Evolutionary conservation across 495 filamentous ascomycete genomes (phyloP).

Genomic region (Aspergillus ellipticus): DNA sequence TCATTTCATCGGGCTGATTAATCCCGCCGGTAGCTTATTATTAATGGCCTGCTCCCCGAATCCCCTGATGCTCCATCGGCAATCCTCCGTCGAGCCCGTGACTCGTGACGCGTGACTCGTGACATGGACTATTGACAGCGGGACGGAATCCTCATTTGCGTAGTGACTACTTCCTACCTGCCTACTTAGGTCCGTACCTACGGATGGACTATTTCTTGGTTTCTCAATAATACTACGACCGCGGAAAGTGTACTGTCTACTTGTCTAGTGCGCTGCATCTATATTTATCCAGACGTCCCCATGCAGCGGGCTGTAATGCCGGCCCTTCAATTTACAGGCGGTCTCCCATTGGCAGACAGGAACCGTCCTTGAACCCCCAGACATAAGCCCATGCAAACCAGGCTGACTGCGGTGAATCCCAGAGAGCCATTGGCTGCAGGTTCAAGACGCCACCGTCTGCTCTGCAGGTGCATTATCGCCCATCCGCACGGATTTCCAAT

Average conservation of each 20-base stretch:
- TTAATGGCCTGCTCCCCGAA: too few species aligned
- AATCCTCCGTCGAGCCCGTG: background rate
- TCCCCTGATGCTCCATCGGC: background rate
- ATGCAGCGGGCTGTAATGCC: background rate
- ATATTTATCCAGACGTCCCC: background rate
- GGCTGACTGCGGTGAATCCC: background rate
- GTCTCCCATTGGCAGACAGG: background rate
- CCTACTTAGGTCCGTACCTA: too few species aligned
- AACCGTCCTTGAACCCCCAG: background rate
- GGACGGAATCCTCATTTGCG: too few species aligned
- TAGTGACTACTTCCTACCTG: too few species aligned
- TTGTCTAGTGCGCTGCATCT: background rate
- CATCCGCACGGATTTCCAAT: too few species aligned
- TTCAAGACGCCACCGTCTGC: background rate
- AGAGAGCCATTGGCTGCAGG: background rate
- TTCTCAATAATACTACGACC: too few species aligned
- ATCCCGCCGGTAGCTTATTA: background rate
- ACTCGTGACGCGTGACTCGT: background rate
- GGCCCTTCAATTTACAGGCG: background rate
- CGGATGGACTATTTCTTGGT: too few species aligned
- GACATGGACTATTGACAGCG: too few species aligned
- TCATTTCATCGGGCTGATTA: conserved; percentile 5
- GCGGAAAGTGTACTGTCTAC: too few species aligned
- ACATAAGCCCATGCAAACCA: background rate
- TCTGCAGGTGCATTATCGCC: too few species aligned